A percentile compares a stretch with the other conserved stretches of the same genome.
Evolutionary conservation across 2,329 filamentous ascomycete species (phyloP).

Genomic region (Lecanoromycetidae sp.): DNA sequence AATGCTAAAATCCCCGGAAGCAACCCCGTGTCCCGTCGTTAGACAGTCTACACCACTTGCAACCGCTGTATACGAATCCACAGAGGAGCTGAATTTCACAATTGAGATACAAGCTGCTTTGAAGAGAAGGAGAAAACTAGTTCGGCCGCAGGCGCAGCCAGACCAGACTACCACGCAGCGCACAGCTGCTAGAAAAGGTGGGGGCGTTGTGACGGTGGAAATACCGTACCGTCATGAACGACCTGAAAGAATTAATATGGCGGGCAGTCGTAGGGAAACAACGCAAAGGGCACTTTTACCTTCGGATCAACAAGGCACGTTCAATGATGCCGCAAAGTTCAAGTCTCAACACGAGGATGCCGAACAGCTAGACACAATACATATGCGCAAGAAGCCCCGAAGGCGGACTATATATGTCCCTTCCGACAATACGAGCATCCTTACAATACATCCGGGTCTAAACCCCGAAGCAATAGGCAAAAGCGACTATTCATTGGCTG

Average conservation of each 20-base stretch:
- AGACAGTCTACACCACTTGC: neutral
- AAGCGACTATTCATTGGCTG: neutral
- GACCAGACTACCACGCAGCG: neutral
- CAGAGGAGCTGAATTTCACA: slow-evolving; percentile 1
- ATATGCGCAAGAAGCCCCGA: slow-evolving; percentile 29
- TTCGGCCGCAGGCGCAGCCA: neutral
- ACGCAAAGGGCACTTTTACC: neutral
- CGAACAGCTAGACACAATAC: neutral
- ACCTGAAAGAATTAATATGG: no score
- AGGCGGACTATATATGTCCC: slow-evolving; percentile 41
- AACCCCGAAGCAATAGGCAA: slow-evolving; percentile 1
- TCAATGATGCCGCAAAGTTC: neutral
- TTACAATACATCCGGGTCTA: slow-evolving; percentile 41
- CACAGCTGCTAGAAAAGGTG: neutral
- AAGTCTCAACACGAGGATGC: no score
- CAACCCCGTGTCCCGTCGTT: neutral
- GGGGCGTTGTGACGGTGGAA: neutral
- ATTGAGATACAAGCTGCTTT: neutral
- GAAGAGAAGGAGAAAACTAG: neutral
- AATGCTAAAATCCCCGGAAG: slow-evolving; percentile 6
- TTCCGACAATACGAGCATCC: slow-evolving; percentile 38
- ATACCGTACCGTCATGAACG: neutral
- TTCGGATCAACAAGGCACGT: neutral
- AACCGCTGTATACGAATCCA: neutral
- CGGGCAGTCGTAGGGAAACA: no score